Evolutionary conservation across 495 filamentous ascomycete species (phyloP).

Genomic region (Glutinoglossum americanum): DNA sequence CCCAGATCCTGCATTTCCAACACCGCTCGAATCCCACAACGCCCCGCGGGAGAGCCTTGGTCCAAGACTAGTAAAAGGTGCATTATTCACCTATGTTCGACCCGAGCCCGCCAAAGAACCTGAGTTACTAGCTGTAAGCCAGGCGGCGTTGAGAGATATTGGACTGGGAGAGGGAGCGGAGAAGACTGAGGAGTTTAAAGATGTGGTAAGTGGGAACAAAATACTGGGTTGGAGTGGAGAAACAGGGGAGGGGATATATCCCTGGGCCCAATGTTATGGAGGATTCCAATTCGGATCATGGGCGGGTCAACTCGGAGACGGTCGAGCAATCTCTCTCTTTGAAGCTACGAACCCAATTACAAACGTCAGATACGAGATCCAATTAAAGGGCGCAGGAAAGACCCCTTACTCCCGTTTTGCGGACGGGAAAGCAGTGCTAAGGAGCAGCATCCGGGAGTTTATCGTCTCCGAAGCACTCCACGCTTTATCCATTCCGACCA

Average conservation of each 20-base stretch:
- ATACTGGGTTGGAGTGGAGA: slow-evolving; percentile 27
- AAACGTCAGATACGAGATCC: slow-evolving; percentile 58
- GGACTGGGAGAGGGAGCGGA: slow-evolving; percentile 46
- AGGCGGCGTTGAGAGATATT: slow-evolving; percentile 54
- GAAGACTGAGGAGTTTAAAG: slow-evolving; percentile 49
- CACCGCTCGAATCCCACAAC: slow-evolving; percentile 55
- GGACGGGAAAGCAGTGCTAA: slow-evolving; percentile 85
- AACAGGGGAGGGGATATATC: slow-evolving; percentile 51
- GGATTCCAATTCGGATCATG: slow-evolving; percentile 57
- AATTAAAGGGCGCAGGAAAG: slow-evolving; percentile 79
- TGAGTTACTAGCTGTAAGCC: slow-evolving; percentile 61
- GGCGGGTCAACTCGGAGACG: slow-evolving; percentile 92
- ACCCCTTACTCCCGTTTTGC: slow-evolving; percentile 94
- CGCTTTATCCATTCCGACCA: slow-evolving; percentile 66
- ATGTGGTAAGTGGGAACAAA: slow-evolving; percentile 59
- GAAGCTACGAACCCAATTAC: slow-evolving; percentile 64
- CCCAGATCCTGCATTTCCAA: slow-evolving; percentile 58
- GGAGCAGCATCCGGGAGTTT: slow-evolving; percentile 84
- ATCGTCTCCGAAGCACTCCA: slow-evolving; percentile 73
- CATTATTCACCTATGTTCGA: slow-evolving; percentile 76
- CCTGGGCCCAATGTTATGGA: slow-evolving; percentile 96
- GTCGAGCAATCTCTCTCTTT: slow-evolving; percentile 82
- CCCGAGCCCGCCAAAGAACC: slow-evolving; percentile 47
- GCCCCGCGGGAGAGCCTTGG: slow-evolving; percentile 55
- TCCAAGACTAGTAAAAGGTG: slow-evolving; percentile 66